Evolutionary conservation across 83 land plant species (phyloP).

Genomic region (Larix sibirica): DNA sequence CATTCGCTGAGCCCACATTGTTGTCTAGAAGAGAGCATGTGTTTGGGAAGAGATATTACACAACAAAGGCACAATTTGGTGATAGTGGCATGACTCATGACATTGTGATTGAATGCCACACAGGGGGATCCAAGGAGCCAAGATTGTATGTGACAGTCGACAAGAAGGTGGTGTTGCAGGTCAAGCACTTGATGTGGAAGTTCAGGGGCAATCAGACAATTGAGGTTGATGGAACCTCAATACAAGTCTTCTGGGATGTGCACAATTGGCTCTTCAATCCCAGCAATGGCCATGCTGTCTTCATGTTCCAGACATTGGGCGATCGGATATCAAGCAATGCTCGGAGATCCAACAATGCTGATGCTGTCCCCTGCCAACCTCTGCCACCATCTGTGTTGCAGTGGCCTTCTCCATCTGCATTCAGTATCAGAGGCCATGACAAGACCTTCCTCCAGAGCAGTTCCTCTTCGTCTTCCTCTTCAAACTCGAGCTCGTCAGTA

Average conservation of each 20-base stretch:
- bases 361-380: background rate
- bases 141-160: constrained; percentile 49
- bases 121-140: constrained; percentile 25
- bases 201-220: constrained; percentile 75
- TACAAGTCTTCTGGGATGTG: constrained; percentile 87
- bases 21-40: constrained; percentile 63
- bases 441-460: constrained; percentile 14
- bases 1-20: constrained; percentile 43
- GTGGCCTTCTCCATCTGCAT: constrained; percentile 6
- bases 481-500: constrained; percentile 24
- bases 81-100: constrained; percentile 49
- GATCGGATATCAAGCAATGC: background rate
- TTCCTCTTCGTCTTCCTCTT: constrained; percentile 23
- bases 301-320: constrained; percentile 57
- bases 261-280: constrained; percentile 77
- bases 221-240: constrained; percentile 44
- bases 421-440: background rate
- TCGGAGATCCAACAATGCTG: background rate
- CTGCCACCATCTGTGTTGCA: constrained; percentile 14
- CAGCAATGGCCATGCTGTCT: constrained; percentile 54
- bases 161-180: constrained; percentile 46
- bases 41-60: constrained; percentile 41
- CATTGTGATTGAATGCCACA: constrained; percentile 54
- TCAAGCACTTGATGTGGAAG: constrained; percentile 74
- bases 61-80: constrained; percentile 52